Conservation (phyloP, 1,139 yeast species). For the Taphrina confusa region DNA sequence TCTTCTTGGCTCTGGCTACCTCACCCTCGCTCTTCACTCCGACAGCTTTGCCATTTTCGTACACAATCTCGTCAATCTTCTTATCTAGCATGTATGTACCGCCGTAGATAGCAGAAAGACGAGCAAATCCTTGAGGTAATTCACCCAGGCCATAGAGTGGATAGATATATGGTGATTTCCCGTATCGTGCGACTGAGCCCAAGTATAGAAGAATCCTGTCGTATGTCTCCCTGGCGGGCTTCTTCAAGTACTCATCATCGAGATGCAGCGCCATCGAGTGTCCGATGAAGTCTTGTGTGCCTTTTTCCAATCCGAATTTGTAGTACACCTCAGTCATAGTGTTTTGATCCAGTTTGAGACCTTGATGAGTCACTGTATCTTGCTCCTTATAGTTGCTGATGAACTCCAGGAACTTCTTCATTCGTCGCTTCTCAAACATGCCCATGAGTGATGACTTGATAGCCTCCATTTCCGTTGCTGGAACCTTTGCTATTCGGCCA, state of each 20-base stretch:
- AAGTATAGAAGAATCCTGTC: constrained; percentile 83
- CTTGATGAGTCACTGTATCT: constrained; percentile 77
- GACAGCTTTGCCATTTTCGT: constrained; percentile 69
- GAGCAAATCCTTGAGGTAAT: constrained; percentile 96
- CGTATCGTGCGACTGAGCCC: constrained; percentile 89
- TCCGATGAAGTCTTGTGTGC: constrained; percentile 94
- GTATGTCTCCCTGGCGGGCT: constrained; percentile 90
- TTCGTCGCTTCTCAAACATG: constrained; percentile 90
- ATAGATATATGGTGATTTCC: constrained; percentile 93
- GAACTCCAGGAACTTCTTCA: constrained; percentile 87
- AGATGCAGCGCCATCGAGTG: constrained; percentile 99
- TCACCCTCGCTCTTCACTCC: constrained; percentile 94
- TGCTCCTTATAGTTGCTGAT: constrained; percentile 81
- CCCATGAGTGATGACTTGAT: constrained; percentile 92
- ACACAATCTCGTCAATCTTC: constrained; percentile 85
- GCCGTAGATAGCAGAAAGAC: constrained; percentile 95
- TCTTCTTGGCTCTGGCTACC: constrained; percentile 85
- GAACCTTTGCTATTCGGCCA: constrained; percentile 92
- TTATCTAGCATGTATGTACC: constrained; percentile 98
- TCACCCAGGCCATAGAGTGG: constrained; percentile 97
- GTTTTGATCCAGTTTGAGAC: constrained; percentile 77
- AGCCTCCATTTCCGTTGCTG: constrained; percentile 80
- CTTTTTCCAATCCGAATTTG: constrained; percentile 87
- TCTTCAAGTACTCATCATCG: constrained; percentile 81
- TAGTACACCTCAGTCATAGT: constrained; percentile 91